Evolutionary conservation across 1,284 basidiomycete genomes (phyloP).

Genomic region (Cryptococcus sp.): DNA sequence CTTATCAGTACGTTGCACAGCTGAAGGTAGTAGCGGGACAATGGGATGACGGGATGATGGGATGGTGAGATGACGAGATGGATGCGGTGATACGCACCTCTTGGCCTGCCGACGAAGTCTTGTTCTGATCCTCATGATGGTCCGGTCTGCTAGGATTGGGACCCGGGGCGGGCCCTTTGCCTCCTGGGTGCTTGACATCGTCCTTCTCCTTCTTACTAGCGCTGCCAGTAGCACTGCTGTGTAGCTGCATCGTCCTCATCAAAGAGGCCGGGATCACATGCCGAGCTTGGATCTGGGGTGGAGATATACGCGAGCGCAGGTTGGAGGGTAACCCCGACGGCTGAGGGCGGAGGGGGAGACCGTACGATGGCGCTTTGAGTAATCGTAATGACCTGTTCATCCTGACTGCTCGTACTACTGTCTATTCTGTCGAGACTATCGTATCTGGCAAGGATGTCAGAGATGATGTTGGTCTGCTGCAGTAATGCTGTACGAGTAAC

Average conservation of each 20-base stretch:
- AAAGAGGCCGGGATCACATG: not conserved
- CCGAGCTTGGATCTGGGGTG: not conserved
- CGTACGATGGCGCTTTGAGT: slow-evolving; percentile 4
- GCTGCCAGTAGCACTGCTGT: not conserved
- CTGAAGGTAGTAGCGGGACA: too few relatives aligned
- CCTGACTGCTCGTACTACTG: not conserved
- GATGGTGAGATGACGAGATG: not conserved
- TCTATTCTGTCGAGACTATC: too few relatives aligned
- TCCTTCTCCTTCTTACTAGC: slow-evolving; percentile 2
- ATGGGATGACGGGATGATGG: not conserved
- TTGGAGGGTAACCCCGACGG: not conserved
- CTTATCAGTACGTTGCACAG: not conserved
- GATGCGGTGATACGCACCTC: slow-evolving; percentile 22
- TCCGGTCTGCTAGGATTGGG: slow-evolving; percentile 1
- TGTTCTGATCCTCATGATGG: slow-evolving; percentile 24
- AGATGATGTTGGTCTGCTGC: too few relatives aligned
- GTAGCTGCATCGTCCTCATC: not conserved
- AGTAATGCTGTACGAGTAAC: too few relatives aligned
- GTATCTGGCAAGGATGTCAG: too few relatives aligned
- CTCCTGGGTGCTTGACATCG: slow-evolving; percentile 2
- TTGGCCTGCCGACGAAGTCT: slow-evolving; percentile 21
- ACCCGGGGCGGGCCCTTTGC: slow-evolving; percentile 9
- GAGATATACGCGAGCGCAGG: not conserved
- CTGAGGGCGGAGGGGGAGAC: slow-evolving; percentile 1
- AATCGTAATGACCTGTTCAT: slow-evolving; percentile 17